These are phyloP conservation scores for Cladosporium sp. DNA, from an alignment of 2,329 filamentous ascomycete genomes.

Conservation along the genomic window DNA sequence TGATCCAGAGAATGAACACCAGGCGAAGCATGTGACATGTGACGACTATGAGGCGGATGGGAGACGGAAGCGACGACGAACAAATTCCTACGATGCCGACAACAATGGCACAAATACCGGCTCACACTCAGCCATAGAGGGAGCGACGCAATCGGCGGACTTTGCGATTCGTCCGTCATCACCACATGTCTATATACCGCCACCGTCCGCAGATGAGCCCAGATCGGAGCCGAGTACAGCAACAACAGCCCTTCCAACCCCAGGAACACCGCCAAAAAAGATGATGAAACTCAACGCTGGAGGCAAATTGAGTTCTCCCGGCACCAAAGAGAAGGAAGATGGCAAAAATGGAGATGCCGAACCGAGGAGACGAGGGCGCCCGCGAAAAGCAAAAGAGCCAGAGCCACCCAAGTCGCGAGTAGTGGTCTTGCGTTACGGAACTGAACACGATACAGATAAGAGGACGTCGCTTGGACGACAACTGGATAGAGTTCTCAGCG, in stretches of 20 bases:
- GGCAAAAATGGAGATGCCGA: constrained; percentile 20
- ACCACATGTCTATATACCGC: constrained; percentile 6
- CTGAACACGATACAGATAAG: constrained; percentile 46
- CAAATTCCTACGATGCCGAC: constrained; percentile 28
- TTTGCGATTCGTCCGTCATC: neutral
- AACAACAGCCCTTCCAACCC: constrained; percentile 15
- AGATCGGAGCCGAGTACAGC: neutral
- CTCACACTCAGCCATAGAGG: neutral
- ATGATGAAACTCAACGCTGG: constrained; percentile 44
- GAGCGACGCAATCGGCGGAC: neutral
- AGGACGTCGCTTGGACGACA: constrained; percentile 53
- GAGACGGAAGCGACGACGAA: constrained; percentile 42
- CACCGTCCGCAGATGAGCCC: constrained; percentile 19
- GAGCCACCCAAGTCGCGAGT: constrained; percentile 27
- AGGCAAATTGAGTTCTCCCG: constrained; percentile 49
- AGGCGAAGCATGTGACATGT: constrained; percentile 10
- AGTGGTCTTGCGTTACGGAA: constrained; percentile 53
- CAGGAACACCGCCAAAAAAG: constrained; percentile 36
- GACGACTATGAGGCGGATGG: constrained; percentile 32
- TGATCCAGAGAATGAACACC: neutral
- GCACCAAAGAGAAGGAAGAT: constrained; percentile 24
- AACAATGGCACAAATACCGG: neutral
- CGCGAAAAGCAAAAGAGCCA: constrained; percentile 30
- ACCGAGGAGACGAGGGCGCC: constrained; percentile 32
- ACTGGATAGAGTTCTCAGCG: constrained; percentile 63